Evolutionary conservation across 31 red algal species (phyloP).

Genomic region (Asparagopsis taxiformis): DNA sequence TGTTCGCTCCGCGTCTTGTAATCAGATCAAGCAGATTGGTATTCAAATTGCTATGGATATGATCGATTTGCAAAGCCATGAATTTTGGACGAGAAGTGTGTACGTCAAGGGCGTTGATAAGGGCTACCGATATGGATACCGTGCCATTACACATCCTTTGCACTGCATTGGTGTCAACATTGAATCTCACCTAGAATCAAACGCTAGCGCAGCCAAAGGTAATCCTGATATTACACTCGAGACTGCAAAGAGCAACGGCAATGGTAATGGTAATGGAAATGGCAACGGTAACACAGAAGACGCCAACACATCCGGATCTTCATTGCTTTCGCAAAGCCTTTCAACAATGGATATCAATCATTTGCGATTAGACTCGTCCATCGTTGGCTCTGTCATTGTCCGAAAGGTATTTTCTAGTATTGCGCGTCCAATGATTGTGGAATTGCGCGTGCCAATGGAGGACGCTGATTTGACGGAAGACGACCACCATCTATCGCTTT

Average conservation of each 20-base stretch:
- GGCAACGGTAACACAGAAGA: conserved; percentile 11
- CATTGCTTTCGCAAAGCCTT: not conserved
- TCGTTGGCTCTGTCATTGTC: conserved; percentile 66
- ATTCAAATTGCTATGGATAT: conserved; percentile 69
- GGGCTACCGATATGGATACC: conserved; percentile 67
- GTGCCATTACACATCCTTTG: conserved; percentile 77
- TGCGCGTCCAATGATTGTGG: conserved; percentile 81
- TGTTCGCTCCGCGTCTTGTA: not conserved
- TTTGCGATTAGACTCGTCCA: conserved; percentile 36
- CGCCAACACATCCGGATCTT: not conserved
- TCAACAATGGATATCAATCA: conserved; percentile 37
- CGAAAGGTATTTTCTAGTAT: conserved; percentile 85
- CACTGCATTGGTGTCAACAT: conserved; percentile 36
- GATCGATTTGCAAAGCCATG: conserved; percentile 69
- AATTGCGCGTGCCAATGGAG: conserved; percentile 52
- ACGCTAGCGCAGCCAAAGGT: not conserved
- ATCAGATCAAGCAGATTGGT: conserved; percentile 44
- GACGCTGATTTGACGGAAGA: conserved; percentile 51
- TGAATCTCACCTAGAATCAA: conserved; percentile 14
- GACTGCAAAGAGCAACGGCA: too few relatives aligned
- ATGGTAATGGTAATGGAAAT: too few relatives aligned
- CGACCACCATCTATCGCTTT: conserved; percentile 25
- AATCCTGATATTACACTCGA: not conserved
- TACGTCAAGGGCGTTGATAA: conserved; percentile 61
- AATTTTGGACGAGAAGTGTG: conserved; percentile 72